Conservation (phyloP, 306 rosid species). For the Vigna mungo region DNA sequence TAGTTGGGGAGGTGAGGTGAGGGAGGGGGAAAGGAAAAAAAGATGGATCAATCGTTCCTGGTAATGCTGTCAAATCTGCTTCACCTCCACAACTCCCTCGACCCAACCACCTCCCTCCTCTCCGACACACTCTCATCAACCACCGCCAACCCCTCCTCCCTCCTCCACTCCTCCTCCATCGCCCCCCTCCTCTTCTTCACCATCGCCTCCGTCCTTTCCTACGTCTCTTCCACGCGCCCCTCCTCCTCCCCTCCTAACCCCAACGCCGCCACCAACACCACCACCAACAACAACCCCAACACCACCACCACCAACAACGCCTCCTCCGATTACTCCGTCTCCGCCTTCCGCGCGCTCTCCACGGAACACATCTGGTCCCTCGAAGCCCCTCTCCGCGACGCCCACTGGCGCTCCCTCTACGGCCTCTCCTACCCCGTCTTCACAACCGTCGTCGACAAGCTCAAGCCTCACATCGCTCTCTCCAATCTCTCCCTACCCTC, state of each 20-base stretch:
- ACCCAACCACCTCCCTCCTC: conserved; percentile 77
- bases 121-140: conserved; percentile 67
- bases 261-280: conserved; percentile 17
- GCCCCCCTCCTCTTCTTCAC: conserved; percentile 97
- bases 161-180: conserved; percentile 80
- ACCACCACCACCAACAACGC: conserved; percentile 35
- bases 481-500: conserved; percentile 92
- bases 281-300: conserved; percentile 25
- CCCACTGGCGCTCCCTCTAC: conserved; percentile 91
- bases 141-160: conserved; percentile 59
- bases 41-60: conserved; percentile 79
- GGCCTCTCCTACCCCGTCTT: conserved; percentile 90
- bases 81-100: conserved; percentile 88
- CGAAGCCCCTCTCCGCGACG: conserved; percentile 89
- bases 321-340: conserved; percentile 71
- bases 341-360: conserved; percentile 91
- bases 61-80: conserved; percentile 89
- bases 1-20: too few species aligned
- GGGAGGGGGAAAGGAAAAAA: too few species aligned
- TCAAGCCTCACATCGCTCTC: conserved; percentile 81
- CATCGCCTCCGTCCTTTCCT: conserved; percentile 91
- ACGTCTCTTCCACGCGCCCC: conserved; percentile 72
- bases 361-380: conserved; percentile 98
- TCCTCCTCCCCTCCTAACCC: conserved; percentile 27
- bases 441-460: conserved; percentile 89